phyloP scores from a whole-genome alignment of 129 eudicot genomes.

The Lonicera japonica region DNA sequence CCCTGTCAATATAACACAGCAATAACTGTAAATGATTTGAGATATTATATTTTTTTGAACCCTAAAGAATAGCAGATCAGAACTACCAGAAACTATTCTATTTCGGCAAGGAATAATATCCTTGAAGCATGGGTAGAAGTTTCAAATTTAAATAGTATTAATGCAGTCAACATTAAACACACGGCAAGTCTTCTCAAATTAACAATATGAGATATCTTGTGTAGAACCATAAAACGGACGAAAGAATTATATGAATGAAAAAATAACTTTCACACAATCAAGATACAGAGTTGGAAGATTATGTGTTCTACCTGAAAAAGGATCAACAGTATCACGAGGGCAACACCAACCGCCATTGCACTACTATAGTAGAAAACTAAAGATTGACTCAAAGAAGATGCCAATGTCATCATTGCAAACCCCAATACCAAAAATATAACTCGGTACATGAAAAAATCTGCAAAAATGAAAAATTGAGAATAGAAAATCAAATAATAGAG shows the following conservation, averaged over 20 bases:
- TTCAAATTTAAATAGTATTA: neutral
- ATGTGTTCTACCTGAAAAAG: slow-evolving; percentile 71
- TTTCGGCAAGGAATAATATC: neutral
- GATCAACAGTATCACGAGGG: slow-evolving; percentile 73
- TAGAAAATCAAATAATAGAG: neutral
- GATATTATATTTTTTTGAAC: neutral
- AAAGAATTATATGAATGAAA: slow-evolving; percentile 1
- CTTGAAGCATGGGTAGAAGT: too few relatives aligned
- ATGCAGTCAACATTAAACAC: neutral
- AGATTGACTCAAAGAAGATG: slow-evolving; percentile 67
- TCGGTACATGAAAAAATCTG: slow-evolving; percentile 64
- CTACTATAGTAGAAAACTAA: slow-evolving; percentile 72
- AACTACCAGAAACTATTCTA: neutral
- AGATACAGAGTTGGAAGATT: neutral
- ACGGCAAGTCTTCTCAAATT: too few relatives aligned
- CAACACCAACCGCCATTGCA: slow-evolving; percentile 80
- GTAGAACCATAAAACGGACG: too few relatives aligned
- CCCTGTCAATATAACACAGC: slow-evolving; percentile 50
- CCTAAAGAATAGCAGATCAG: neutral
- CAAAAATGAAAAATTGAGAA: slow-evolving; percentile 11
- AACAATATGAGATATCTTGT: too few relatives aligned
- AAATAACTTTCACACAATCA: neutral
- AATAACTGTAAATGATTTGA: slow-evolving; percentile 7
- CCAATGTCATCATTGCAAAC: slow-evolving; percentile 47
- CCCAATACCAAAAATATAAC: slow-evolving; percentile 60